Evolutionary conservation across 2,329 filamentous ascomycete genomes (phyloP), one percentile per base, ranked within the genome.

Genomic region (Endocalyx cinctus): DNA sequence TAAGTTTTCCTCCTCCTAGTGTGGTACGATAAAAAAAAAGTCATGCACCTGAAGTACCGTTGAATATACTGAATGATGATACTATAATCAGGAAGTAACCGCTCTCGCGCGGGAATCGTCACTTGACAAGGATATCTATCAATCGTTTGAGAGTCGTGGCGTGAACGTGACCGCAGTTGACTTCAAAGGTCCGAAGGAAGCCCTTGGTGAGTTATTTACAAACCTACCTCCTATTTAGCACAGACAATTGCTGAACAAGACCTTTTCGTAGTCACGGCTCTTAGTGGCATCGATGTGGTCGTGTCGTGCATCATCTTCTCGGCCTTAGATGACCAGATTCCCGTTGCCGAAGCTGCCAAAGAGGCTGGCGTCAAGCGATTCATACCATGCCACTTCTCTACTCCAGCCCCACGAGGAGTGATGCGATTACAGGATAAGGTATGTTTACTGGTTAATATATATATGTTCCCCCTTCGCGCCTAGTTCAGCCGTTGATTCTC

Each of bases 361-460:
- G 56, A 57, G 29, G 67, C 64, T 4, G 68, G 70, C 0, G 64
- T 75, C 8, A 59, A 64, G 39, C 64, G 73, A 27, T 77, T 73
- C 41, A 61, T 76, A 18, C 71, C 71, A 3, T 69, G 66, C 43
- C 63, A 60, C 34, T 75, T 69, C 34, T 63, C 60, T n/a, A 65
- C 68, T 0, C 52, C 69, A 12, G 53, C 60, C 2, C 63, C 69
- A 2, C 58, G 64, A 0, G 65, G 64, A 6, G 41, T 55, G 5
- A 43, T 56, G 39, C 12, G 10, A 11, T 14, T 51, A 12, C 32
- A 34, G 15, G 53, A 57, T 16, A 10, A 37, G 31, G 50, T 54
- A 38, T 10, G 38, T 13, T 15, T 5, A n/a, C 10, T 25, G 29
- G 7, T 14, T 14, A 6, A 10, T 14, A 10, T 19, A 25, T 14